Percentiles rank a stretch among this genome's conserved stretches.
Conservation (phyloP, 192 early-diverging fungal species). For the Pecoramyces ruminantium region DNA sequence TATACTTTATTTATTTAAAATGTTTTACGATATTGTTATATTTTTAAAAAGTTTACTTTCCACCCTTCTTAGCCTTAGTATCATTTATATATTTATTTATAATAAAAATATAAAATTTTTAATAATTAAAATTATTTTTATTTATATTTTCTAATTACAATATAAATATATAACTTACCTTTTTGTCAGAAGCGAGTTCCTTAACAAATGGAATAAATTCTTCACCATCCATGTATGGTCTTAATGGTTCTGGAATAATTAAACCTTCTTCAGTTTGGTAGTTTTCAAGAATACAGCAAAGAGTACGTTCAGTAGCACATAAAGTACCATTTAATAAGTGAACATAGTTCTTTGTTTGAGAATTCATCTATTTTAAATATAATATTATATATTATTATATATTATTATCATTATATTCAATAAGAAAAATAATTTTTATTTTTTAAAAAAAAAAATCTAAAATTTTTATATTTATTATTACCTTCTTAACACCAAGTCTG, state of each 20-base stretch:
- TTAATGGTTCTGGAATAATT: slow-evolving; percentile 63
- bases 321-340: slow-evolving; percentile 96
- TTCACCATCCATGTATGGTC: slow-evolving; percentile 84
- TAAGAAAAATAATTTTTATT: no score
- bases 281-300: slow-evolving; percentile 92
- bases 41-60: no score
- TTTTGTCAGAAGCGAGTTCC: slow-evolving; percentile 2
- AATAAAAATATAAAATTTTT: no score
- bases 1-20: no score
- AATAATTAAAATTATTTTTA: no score
- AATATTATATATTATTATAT: no score
- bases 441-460: no score
- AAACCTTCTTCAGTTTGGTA: slow-evolving; percentile 83
- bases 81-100: no score
- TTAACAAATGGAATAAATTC: slow-evolving; percentile 78
- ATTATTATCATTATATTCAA: no score
- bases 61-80: background rate
- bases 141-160: no score
- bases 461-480: background rate
- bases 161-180: background rate
- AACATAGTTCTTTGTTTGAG: slow-evolving; percentile 84
- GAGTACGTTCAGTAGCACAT: slow-evolving; percentile 83
- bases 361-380: slow-evolving; percentile 62
- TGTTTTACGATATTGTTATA: no score
- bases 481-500: slow-evolving; percentile 89